These are phyloP conservation scores for Oryza australiensis DNA, from an alignment of 176 grass and related monocot genomes.

Conservation along the genomic window DNA sequence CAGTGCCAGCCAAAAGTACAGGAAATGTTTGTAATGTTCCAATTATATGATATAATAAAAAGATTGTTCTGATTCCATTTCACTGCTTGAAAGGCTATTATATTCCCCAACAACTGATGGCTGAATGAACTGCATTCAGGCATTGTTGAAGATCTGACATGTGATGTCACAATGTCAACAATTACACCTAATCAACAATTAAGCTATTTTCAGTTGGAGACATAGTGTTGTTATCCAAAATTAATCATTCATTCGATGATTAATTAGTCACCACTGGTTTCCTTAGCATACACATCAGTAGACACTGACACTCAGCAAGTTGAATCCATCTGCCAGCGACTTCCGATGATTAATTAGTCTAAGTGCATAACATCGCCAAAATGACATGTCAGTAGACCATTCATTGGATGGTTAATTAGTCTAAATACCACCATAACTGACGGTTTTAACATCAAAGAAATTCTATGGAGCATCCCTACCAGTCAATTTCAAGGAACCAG, in stretches of 20 bases:
- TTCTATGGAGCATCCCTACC: too few species aligned
- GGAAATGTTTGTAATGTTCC: background rate
- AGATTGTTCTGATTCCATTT: background rate
- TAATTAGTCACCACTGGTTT: conserved; percentile 7
- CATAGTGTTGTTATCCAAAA: background rate
- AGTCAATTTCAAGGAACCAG: too few species aligned
- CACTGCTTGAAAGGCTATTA: conserved; percentile 16
- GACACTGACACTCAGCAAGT: conserved; percentile 19
- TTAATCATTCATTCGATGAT: conserved; percentile 32
- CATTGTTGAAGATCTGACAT: too few species aligned
- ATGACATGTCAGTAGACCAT: too few species aligned
- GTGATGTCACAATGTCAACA: background rate
- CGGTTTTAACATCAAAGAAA: too few species aligned
- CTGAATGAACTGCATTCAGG: background rate
- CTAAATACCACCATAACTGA: too few species aligned
- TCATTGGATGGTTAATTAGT: too few species aligned
- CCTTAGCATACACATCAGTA: background rate
- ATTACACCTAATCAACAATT: background rate
- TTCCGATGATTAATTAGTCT: too few species aligned
- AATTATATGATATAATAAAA: background rate
- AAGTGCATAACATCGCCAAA: too few species aligned
- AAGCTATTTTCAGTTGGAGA: background rate
- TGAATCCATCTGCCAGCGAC: background rate
- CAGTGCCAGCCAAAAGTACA: background rate
- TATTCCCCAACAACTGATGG: conserved; percentile 36